These are phyloP conservation scores for Geotrichum reessii DNA, from an alignment of 1,139 yeast species.

Conservation along the genomic window DNA sequence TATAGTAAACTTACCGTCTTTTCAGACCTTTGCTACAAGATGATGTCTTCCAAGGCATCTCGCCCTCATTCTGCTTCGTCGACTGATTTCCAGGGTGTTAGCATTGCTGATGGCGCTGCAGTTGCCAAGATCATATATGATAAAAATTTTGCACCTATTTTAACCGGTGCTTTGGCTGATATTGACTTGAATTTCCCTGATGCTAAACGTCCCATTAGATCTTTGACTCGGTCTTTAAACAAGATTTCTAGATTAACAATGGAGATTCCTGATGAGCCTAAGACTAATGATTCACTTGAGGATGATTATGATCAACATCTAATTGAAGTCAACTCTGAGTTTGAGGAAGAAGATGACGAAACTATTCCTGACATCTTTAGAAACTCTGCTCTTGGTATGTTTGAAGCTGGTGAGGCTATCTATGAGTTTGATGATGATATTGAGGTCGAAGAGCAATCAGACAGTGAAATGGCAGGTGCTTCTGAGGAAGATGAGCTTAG, in stretches of 20 bases:
- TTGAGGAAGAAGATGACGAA: constrained; percentile 39
- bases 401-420: constrained; percentile 72
- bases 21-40: constrained; percentile 44
- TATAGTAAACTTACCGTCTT: constrained; percentile 55
- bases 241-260: constrained; percentile 48
- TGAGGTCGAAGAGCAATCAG: constrained; percentile 37
- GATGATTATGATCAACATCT: constrained; percentile 48
- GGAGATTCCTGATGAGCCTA: constrained; percentile 40
- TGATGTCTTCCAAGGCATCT: constrained; percentile 25
- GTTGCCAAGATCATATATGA: constrained; percentile 64
- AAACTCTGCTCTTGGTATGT: constrained; percentile 91
- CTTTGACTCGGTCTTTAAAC: constrained; percentile 56
- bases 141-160: constrained; percentile 52
- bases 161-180: constrained; percentile 54
- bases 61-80: constrained; percentile 25
- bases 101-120: constrained; percentile 50
- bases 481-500: constrained; percentile 33
- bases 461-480: constrained; percentile 23
- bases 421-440: constrained; percentile 52
- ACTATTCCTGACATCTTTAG: constrained; percentile 79
- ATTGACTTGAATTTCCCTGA: constrained; percentile 69
- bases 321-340: constrained; percentile 22
- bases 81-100: constrained; percentile 37
- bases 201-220: constrained; percentile 52
- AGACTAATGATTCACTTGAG: constrained; percentile 46